Evolutionary conservation across 305 asterid species (phyloP).

Genomic region (Fraxinus xanthoxyloides): DNA sequence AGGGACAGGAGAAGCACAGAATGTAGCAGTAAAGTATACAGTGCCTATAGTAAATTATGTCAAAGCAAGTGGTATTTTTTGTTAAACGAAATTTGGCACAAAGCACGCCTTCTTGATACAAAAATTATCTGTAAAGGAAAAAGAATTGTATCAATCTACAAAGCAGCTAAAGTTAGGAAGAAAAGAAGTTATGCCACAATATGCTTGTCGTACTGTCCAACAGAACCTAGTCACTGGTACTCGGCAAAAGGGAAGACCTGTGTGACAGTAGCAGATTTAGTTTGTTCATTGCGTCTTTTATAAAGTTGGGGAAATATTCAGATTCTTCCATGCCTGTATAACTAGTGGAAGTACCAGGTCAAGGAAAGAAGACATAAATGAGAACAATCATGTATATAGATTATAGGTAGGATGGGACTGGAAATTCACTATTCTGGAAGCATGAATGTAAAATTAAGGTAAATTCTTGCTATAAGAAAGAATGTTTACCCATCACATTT

Average conservation of each 20-base stretch:
- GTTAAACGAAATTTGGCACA: neutral
- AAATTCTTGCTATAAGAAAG: constrained; percentile 17
- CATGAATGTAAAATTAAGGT: neutral
- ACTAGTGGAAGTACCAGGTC: neutral
- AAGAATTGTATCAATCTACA: neutral
- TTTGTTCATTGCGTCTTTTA: neutral
- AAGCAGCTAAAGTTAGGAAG: neutral
- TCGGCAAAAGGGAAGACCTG: neutral
- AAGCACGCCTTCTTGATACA: neutral
- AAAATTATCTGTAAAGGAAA: neutral
- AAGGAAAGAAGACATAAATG: neutral
- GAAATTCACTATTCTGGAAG: neutral
- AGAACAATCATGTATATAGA: neutral
- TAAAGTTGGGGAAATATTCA: neutral
- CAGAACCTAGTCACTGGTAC: neutral
- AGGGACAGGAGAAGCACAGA: neutral
- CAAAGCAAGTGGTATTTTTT: neutral
- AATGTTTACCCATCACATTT: constrained; percentile 82
- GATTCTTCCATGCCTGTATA: neutral
- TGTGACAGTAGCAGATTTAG: neutral
- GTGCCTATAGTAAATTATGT: neutral
- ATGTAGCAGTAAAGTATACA: neutral
- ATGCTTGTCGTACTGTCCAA: neutral
- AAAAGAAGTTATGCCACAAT: neutral
- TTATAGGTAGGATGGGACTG: neutral